Base-by-base conservation (phyloP, 345 rosid genomes). In the Euphorbia tirucalli region DNA sequence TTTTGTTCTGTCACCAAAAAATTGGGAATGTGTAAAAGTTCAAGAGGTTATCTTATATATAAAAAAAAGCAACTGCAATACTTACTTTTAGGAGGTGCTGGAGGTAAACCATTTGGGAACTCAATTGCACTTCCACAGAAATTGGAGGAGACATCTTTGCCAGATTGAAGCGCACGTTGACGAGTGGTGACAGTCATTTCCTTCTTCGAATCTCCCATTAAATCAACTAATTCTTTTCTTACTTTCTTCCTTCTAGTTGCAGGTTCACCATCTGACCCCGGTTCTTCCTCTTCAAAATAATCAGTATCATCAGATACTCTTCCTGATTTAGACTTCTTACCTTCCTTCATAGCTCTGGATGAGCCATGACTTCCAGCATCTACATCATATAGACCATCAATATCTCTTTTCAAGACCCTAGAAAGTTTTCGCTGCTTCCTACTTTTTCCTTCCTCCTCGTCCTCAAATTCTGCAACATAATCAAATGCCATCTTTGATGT, bases 241-340 rank as follows among this genome's bases (percentile, higher is more conserved):
- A 61, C 6, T 48, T 50, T 73, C 74, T 69, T 78, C 74, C 54
- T 78, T 63, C 64, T 73, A 22, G 61, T n/a, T 41, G 30, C 10
- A 25, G 71, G 75, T 52, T 78, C 77, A 28, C 67, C 77, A 69
- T 78, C 77, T 25, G 81, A 78, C 0, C 48, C 77, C 21, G 24
- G 43, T 27, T 78, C 81, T 49, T 78, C 77, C 56, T 79, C 88
- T 73, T 84, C 87, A 27, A 84, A 16, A 64, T 78, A 78, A 44
- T 73, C 81, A 64, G 41, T 65, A 59, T 78, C 81, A 27, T 69
- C 81, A 30, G 50, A 78, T 27, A 39, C 57, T 55, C 65, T 64
- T 39, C 67, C 77, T 32, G 74, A 62, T 65, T 73, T 77, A 19
- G 77, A 63, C 52, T 69, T 78, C 70, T 57, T 69, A 57, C 77